phyloP scores from a whole-genome alignment of 2,329 filamentous ascomycete species.

The Trichoderma polysporum region DNA sequence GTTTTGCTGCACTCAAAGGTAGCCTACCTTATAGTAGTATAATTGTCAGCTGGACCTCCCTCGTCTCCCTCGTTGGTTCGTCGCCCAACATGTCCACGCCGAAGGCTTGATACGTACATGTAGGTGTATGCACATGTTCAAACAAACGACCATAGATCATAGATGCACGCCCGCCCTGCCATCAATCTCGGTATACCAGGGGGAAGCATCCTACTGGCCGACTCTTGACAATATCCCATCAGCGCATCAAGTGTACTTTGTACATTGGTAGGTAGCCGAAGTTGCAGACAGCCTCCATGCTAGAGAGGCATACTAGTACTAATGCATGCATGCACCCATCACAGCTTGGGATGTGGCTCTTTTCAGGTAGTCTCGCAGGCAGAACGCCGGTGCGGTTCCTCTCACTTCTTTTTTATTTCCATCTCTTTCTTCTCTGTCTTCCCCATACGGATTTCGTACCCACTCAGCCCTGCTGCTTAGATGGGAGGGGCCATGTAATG shows the following conservation, averaged over 20 bases:
- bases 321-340: conserved; percentile 7
- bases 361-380: conserved; percentile 6
- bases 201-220: conserved; percentile 14
- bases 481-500: conserved; percentile 12
- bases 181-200: background rate
- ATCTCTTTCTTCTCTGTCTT: background rate
- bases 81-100: conserved; percentile 10
- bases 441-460: conserved; percentile 3
- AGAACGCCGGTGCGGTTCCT: background rate
- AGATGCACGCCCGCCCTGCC: conserved; percentile 14
- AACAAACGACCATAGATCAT: background rate
- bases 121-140: conserved; percentile 8
- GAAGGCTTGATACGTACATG: background rate
- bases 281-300: conserved; percentile 7
- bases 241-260: background rate
- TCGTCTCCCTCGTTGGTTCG: conserved; percentile 5
- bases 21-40: background rate
- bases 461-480: conserved; percentile 18
- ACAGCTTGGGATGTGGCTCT: background rate
- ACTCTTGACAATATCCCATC: background rate
- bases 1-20: background rate
- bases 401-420: background rate
- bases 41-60: conserved; percentile 5
- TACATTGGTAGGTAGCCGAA: background rate
- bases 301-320: background rate